Evolutionary conservation across 2,329 filamentous ascomycete genomes (phyloP).

Genomic region (Sarocladium strictum): DNA sequence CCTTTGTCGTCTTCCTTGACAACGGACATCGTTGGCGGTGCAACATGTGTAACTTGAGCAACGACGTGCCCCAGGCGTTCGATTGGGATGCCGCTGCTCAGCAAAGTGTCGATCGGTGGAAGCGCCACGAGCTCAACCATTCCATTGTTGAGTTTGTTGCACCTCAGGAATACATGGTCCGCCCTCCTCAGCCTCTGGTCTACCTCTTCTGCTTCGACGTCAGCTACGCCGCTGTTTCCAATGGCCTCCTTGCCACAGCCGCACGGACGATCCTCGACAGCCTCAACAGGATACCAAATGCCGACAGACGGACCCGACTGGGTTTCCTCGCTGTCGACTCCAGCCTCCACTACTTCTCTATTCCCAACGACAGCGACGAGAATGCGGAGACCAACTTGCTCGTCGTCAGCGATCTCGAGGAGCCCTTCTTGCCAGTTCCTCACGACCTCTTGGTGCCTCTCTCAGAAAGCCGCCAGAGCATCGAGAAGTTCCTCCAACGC

Average conservation of each 20-base stretch:
- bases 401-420: slow-evolving; percentile 89
- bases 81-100: slow-evolving; percentile 95
- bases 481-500: slow-evolving; percentile 85
- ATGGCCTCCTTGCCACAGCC: slow-evolving; percentile 83
- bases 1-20: slow-evolving; percentile 92
- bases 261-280: slow-evolving; percentile 93
- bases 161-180: slow-evolving; percentile 98
- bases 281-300: slow-evolving; percentile 95
- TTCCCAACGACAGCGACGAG: slow-evolving; percentile 83
- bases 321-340: slow-evolving; percentile 96
- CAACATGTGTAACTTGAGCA: slow-evolving; percentile 99
- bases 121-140: slow-evolving; percentile 87
- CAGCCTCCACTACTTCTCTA: slow-evolving; percentile 91
- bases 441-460: slow-evolving; percentile 86
- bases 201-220: slow-evolving; percentile 96
- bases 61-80: slow-evolving; percentile 98
- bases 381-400: slow-evolving; percentile 83
- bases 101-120: slow-evolving; percentile 87
- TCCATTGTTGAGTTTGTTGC: slow-evolving; percentile 97
- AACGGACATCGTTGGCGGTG: slow-evolving; percentile 97
- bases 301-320: slow-evolving; percentile 82
- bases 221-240: slow-evolving; percentile 83
- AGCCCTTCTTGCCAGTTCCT: slow-evolving; percentile 93
- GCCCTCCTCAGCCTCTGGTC: slow-evolving; percentile 88
- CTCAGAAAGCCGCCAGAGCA: slow-evolving; percentile 80